A percentile compares a stretch with the other conserved stretches of the same genome.
Conservation (phyloP, 495 filamentous ascomycete genomes). For the Durotheca rogersii region DNA sequence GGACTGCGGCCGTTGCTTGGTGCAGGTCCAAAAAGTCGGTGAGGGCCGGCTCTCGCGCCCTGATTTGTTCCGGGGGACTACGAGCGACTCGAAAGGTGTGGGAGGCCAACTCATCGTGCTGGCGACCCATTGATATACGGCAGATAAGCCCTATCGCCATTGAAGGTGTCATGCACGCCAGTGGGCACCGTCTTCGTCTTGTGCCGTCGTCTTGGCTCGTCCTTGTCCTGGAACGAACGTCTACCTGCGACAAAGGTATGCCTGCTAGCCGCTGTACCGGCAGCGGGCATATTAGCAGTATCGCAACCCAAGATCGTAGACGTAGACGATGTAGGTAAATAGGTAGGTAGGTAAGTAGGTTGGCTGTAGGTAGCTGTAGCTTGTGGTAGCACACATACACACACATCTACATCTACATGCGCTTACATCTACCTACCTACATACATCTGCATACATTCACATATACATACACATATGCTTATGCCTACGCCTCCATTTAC, state of each 20-base stretch:
- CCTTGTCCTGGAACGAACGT: constrained; percentile 27
- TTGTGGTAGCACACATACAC: too few species aligned
- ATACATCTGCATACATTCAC: constrained; percentile 1
- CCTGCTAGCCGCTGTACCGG: too few species aligned
- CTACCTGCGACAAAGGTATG: too few species aligned
- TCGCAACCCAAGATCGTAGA: too few species aligned
- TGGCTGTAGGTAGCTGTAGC: too few species aligned
- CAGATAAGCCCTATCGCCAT: constrained; percentile 33
- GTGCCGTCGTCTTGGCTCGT: too few species aligned
- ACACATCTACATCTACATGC: too few species aligned
- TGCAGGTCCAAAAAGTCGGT: constrained; percentile 31
- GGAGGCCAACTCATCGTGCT: constrained; percentile 35
- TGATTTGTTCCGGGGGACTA: constrained; percentile 29
- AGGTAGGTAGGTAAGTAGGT: too few species aligned
- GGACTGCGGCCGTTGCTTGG: constrained; percentile 18
- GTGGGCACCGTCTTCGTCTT: constrained; percentile 11
- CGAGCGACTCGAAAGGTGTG: constrained; percentile 27
- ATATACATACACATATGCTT: neutral
- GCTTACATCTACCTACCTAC: too few species aligned
- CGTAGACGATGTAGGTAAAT: too few species aligned
- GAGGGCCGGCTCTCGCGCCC: constrained; percentile 19
- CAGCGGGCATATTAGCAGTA: too few species aligned
- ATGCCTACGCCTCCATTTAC: too few species aligned
- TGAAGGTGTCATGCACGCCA: constrained; percentile 30
- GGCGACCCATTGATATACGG: constrained; percentile 22